A percentile compares a stretch with the other conserved stretches of the same genome.
These are phyloP conservation scores for Scutellaria galericulata DNA, from an alignment of 257 asterid genomes.

Conservation along the genomic window DNA sequence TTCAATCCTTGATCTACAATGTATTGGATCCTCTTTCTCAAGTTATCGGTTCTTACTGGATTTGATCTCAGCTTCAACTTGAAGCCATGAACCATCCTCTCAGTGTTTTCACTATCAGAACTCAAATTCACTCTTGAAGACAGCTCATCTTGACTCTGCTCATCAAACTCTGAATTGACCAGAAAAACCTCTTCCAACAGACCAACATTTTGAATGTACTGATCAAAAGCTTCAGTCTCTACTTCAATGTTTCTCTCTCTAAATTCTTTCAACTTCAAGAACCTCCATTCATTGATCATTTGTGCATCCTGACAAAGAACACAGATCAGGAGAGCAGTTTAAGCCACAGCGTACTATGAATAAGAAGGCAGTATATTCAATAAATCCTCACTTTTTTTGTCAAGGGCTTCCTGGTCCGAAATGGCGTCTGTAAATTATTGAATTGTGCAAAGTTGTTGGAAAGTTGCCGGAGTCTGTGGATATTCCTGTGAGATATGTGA, in stretches of 20 bases:
- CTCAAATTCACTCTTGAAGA: conserved; percentile 37
- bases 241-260: conserved; percentile 66
- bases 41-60: conserved; percentile 59
- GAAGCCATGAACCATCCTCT: conserved; percentile 44
- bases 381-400: conserved; percentile 69
- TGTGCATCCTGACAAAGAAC: conserved; percentile 72
- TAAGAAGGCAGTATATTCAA: conserved; percentile 12
- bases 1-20: conserved; percentile 73
- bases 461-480: conserved; percentile 84
- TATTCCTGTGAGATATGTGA: conserved; percentile 53
- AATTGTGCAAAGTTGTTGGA: conserved; percentile 88
- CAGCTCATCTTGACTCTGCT: conserved; percentile 45
- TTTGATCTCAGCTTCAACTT: conserved; percentile 72
- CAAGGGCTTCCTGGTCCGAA: conserved; percentile 79
- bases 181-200: conserved; percentile 79
- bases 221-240: conserved; percentile 85
- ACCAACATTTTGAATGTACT: conserved; percentile 70
- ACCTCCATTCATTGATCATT: conserved; percentile 90
- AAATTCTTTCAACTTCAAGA: conserved; percentile 79
- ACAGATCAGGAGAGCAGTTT: conserved; percentile 17
- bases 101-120: conserved; percentile 49
- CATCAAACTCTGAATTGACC: conserved; percentile 50
- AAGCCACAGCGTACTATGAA: conserved; percentile 13
- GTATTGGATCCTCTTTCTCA: conserved; percentile 71
- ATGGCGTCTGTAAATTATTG: conserved; percentile 69